Evolutionary conservation across 208 protist species (phyloP).

Genomic region (Leishmania guyanensis): DNA sequence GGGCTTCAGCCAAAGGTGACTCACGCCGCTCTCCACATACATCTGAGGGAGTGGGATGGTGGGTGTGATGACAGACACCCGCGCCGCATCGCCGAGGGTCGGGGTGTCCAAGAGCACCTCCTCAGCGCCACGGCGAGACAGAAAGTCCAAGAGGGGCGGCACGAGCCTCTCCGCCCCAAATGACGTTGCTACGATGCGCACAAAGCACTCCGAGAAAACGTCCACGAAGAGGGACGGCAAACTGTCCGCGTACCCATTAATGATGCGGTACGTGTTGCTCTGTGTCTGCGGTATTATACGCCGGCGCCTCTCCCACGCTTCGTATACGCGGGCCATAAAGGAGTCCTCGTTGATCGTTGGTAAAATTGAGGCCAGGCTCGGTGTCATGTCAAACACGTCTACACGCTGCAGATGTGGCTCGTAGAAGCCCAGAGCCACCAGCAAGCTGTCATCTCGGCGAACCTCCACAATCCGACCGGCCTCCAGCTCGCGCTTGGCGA

Average conservation of each 20-base stretch:
- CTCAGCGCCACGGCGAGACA: constrained; percentile 67
- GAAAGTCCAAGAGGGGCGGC: constrained; percentile 67
- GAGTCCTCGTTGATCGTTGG: constrained; percentile 85
- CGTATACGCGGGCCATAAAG: constrained; percentile 65
- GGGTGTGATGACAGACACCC: constrained; percentile 46
- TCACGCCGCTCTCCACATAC: constrained; percentile 79
- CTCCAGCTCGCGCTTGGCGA: constrained; percentile 53
- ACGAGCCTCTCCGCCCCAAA: constrained; percentile 74
- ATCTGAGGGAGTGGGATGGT: constrained; percentile 49
- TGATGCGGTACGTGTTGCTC: constrained; percentile 77
- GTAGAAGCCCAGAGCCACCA: constrained; percentile 84
- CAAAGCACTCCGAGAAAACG: constrained; percentile 78
- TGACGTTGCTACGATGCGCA: constrained; percentile 74
- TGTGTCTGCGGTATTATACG: constrained; percentile 48
- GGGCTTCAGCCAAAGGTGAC: constrained; percentile 62
- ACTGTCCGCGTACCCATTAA: constrained; percentile 78
- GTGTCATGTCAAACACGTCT: constrained; percentile 77
- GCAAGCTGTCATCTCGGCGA: constrained; percentile 45
- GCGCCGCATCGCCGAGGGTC: constrained; percentile 47
- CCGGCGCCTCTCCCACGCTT: constrained; percentile 62
- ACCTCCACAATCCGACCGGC: constrained; percentile 74
- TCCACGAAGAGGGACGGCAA: constrained; percentile 84
- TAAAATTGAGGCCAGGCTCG: constrained; percentile 37
- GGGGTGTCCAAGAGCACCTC: constrained; percentile 81
- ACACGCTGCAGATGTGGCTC: constrained; percentile 67